Evolutionary conservation across 768 basidiomycete species (phyloP).

Genomic region (Chalciporus piperatus): DNA sequence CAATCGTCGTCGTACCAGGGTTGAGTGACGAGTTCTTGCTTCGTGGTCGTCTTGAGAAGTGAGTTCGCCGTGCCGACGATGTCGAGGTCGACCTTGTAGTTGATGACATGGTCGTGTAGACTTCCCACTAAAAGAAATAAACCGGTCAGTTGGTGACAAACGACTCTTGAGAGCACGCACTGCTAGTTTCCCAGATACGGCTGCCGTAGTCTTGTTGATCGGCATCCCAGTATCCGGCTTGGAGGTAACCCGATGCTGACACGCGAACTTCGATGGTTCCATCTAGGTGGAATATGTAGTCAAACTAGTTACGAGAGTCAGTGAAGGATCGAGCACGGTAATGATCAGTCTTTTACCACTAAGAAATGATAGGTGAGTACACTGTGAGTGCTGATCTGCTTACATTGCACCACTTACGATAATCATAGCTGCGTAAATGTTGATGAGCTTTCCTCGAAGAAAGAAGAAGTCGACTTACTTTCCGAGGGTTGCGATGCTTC

Average conservation of each 20-base stretch:
- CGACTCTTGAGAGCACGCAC: constrained; percentile 31
- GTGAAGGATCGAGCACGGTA: constrained; percentile 1
- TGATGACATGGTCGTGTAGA: constrained; percentile 67
- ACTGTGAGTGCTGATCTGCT: not conserved
- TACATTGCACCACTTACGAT: constrained; percentile 36
- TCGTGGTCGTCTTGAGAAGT: constrained; percentile 47
- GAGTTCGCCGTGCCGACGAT: constrained; percentile 59
- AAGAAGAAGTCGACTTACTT: constrained; percentile 43
- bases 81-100: constrained; percentile 66
- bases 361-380: not conserved
- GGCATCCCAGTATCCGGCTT: constrained; percentile 58
- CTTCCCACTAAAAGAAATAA: constrained; percentile 49
- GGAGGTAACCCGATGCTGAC: constrained; percentile 68
- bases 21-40: constrained; percentile 45
- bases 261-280: constrained; percentile 67
- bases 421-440: constrained; percentile 47
- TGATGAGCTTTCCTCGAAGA: not conserved
- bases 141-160: not conserved
- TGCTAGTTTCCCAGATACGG: constrained; percentile 53
- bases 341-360: constrained; percentile 29
- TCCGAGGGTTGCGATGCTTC: constrained; percentile 59
- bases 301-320: constrained; percentile 40
- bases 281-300: constrained; percentile 64
- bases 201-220: constrained; percentile 51
- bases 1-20: constrained; percentile 62